A percentile compares a stretch with the other conserved stretches of the same genome.
These are phyloP conservation scores for Avena insularis DNA, from an alignment of 176 grass and related monocot species.

Conservation along the genomic window DNA sequence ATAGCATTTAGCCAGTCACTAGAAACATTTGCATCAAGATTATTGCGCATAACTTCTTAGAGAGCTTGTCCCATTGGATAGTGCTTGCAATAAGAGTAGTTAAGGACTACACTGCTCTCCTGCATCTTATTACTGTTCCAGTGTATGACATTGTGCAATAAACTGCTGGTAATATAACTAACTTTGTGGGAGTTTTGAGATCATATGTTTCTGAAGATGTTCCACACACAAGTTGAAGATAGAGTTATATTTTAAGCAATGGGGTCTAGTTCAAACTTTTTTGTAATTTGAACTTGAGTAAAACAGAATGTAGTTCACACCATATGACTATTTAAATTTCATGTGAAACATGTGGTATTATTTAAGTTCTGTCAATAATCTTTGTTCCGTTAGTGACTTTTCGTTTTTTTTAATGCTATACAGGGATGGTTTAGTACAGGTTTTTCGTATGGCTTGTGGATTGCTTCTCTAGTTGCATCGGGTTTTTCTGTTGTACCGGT, in stretches of 20 bases:
- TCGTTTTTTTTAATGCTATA: slow-evolving; percentile 26
- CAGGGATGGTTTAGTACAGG: slow-evolving; percentile 92
- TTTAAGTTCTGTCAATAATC: neutral
- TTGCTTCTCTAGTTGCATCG: slow-evolving; percentile 86
- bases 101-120: neutral
- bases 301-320: neutral
- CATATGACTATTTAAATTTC: slow-evolving; percentile 17
- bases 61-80: neutral
- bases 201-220: slow-evolving; percentile 23
- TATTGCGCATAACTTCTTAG: neutral
- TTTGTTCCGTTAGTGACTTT: neutral
- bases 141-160: slow-evolving; percentile 12
- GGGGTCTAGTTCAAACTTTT: neutral
- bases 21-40: neutral
- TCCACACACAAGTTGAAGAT: slow-evolving; percentile 17
- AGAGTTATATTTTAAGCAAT: neutral
- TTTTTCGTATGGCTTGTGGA: slow-evolving; percentile 97
- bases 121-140: neutral
- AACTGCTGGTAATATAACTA: neutral
- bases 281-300: neutral
- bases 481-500: slow-evolving; percentile 86
- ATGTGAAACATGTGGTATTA: neutral
- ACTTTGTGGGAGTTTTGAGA: neutral
- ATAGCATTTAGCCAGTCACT: neutral
- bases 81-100: neutral